These are phyloP conservation scores for Bipolaris oryzae DNA, from an alignment of 2,329 filamentous ascomycete genomes.

Conservation along the genomic window DNA sequence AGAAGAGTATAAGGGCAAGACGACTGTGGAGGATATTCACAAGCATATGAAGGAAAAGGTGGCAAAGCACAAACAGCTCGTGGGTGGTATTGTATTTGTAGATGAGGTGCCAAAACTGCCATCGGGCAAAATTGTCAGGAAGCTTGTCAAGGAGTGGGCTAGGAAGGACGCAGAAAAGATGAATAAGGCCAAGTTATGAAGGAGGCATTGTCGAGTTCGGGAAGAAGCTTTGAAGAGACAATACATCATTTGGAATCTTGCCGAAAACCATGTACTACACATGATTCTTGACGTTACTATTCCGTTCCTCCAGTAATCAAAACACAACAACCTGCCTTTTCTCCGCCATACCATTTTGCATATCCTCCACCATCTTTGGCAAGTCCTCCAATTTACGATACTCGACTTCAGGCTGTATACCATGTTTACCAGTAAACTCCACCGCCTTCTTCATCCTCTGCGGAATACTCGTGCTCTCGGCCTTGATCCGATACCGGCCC, in stretches of 20 bases:
- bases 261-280: no score
- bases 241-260: not conserved
- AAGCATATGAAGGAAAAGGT: constrained; percentile 53
- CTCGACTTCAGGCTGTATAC: constrained; percentile 51
- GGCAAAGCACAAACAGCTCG: constrained; percentile 60
- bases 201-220: no score
- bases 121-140: constrained; percentile 64
- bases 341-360: constrained; percentile 46
- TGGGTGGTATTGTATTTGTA: constrained; percentile 61
- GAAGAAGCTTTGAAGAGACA: no score
- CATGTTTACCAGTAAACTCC: constrained; percentile 52
- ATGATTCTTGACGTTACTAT: no score
- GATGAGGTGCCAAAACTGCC: constrained; percentile 63
- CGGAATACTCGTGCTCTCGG: constrained; percentile 52
- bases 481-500: constrained; percentile 51
- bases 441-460: constrained; percentile 53
- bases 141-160: constrained; percentile 63
- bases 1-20: constrained; percentile 50
- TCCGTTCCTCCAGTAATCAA: not conserved
- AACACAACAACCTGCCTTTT: constrained; percentile 50
- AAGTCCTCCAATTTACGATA: constrained; percentile 50
- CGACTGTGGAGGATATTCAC: constrained; percentile 36
- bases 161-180: constrained; percentile 57
- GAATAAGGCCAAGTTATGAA: constrained; percentile 34
- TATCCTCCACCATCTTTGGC: constrained; percentile 48